These are phyloP conservation scores for Trichopus zeylanicus DNA, from an alignment of 116 monocot genomes.

Conservation along the genomic window DNA sequence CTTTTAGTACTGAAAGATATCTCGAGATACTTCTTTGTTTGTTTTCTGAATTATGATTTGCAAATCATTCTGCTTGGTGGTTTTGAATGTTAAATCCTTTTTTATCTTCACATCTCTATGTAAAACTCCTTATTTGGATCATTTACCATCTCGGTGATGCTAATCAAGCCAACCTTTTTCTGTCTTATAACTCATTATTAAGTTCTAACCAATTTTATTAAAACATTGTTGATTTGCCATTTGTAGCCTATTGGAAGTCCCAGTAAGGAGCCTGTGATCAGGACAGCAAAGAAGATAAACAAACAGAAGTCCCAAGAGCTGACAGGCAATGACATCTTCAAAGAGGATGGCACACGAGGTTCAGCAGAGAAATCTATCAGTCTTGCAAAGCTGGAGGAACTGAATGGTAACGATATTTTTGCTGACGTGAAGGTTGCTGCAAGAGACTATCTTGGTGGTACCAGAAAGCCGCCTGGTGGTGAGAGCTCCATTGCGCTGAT, in stretches of 20 bases:
- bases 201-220: too few species aligned
- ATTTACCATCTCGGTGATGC: too few species aligned
- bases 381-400: slow-evolving; percentile 58
- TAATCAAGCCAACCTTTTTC: too few species aligned
- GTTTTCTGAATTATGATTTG: too few species aligned
- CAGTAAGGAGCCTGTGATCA: slow-evolving; percentile 35
- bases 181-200: too few species aligned
- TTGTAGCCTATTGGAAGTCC: slow-evolving; percentile 46
- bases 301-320: slow-evolving; percentile 57
- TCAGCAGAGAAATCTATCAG: slow-evolving; percentile 51
- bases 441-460: slow-evolving; percentile 41
- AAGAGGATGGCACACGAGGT: slow-evolving; percentile 24
- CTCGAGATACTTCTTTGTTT: too few species aligned
- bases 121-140: too few species aligned
- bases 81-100: too few species aligned
- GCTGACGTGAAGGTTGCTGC: slow-evolving; percentile 31
- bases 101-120: too few species aligned
- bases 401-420: slow-evolving; percentile 53
- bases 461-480: slow-evolving; percentile 47
- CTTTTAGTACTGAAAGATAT: too few species aligned
- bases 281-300: slow-evolving; percentile 54
- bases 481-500: slow-evolving; percentile 45
- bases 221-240: too few species aligned
- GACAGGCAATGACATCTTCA: slow-evolving; percentile 66
- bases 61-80: too few species aligned